Evolutionary conservation across 2,329 filamentous ascomycete genomes (phyloP).

Genomic region (Calonectria hongkongensis): DNA sequence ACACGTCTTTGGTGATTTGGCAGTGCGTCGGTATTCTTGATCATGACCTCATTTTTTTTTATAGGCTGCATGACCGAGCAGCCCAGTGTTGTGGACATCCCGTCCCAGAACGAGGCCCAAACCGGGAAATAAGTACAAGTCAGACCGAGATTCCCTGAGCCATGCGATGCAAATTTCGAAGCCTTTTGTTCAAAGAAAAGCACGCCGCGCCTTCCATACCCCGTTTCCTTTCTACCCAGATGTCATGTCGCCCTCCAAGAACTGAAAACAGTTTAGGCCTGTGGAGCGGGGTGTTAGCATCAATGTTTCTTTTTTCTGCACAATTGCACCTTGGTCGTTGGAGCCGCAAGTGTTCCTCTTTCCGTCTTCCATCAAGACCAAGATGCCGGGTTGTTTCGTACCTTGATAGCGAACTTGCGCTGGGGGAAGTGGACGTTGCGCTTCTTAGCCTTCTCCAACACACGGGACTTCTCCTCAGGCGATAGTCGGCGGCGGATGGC

Average conservation of each 20-base stretch:
- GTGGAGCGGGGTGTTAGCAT: constrained; percentile 44
- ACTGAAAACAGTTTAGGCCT: constrained; percentile 57
- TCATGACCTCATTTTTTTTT: constrained; percentile 63
- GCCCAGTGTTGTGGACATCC: constrained; percentile 57
- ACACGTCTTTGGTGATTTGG: constrained; percentile 21
- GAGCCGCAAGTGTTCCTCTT: background rate
- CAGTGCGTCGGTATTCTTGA: constrained; percentile 49
- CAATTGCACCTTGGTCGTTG: background rate
- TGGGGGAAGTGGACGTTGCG: constrained; percentile 96
- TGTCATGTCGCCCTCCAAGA: constrained; percentile 55
- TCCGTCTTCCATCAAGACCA: background rate
- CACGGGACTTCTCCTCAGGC: constrained; percentile 89
- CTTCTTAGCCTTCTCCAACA: constrained; percentile 98
- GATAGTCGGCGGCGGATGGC: constrained; percentile 97
- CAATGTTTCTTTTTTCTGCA: background rate
- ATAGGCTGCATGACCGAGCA: constrained; percentile 57
- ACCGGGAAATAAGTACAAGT: constrained; percentile 62
- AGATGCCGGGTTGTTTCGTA: constrained; percentile 61
- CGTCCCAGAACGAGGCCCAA: constrained; percentile 61
- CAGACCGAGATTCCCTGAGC: constrained; percentile 62
- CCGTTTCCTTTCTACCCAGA: constrained; percentile 60
- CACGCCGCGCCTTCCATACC: constrained; percentile 61
- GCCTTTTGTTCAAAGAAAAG: constrained; percentile 60
- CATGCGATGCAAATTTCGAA: constrained; percentile 63
- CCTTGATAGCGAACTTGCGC: constrained; percentile 99